Conservation (phyloP, 768 basidiomycete genomes). For the Lactarius akahatsu region DNA sequence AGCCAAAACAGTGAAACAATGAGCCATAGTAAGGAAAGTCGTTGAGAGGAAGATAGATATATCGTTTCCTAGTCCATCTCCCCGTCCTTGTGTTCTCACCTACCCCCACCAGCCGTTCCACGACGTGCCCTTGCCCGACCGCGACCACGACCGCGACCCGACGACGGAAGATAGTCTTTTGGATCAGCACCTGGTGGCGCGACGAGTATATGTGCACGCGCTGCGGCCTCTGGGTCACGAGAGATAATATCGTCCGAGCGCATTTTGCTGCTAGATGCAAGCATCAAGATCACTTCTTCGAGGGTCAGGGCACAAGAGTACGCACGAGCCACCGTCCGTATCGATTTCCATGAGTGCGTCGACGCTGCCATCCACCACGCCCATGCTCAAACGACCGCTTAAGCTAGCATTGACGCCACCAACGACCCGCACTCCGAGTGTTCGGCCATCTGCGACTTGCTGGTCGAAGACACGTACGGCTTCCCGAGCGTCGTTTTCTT, state of each 20-base stretch:
- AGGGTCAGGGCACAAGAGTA: neutral
- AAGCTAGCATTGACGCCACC: conserved; percentile 30
- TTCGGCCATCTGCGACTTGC: conserved; percentile 30
- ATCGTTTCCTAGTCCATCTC: conserved; percentile 24
- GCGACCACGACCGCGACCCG: conserved; percentile 21
- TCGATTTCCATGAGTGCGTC: conserved; percentile 27
- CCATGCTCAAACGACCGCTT: conserved; percentile 28
- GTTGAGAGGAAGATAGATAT: neutral
- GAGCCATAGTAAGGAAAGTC: conserved; percentile 4
- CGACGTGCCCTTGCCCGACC: conserved; percentile 24
- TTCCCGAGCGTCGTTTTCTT: conserved; percentile 28
- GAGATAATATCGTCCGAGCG: conserved; percentile 30
- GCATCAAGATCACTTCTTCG: neutral
- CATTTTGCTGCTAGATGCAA: conserved; percentile 24
- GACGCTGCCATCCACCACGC: conserved; percentile 27
- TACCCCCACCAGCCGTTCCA: conserved; percentile 13
- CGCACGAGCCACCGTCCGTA: conserved; percentile 26
- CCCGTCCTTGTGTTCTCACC: conserved; percentile 20
- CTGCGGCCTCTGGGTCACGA: conserved; percentile 27
- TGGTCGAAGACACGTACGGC: conserved; percentile 27
- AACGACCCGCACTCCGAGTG: conserved; percentile 27
- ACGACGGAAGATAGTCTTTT: conserved; percentile 25
- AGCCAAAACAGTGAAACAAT: conserved; percentile 10
- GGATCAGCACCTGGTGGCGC: conserved; percentile 29
- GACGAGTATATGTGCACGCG: conserved; percentile 29